These are phyloP conservation scores for Cordyceps cateniannulata DNA, from an alignment of 2,329 filamentous ascomycete species.

Conservation along the genomic window DNA sequence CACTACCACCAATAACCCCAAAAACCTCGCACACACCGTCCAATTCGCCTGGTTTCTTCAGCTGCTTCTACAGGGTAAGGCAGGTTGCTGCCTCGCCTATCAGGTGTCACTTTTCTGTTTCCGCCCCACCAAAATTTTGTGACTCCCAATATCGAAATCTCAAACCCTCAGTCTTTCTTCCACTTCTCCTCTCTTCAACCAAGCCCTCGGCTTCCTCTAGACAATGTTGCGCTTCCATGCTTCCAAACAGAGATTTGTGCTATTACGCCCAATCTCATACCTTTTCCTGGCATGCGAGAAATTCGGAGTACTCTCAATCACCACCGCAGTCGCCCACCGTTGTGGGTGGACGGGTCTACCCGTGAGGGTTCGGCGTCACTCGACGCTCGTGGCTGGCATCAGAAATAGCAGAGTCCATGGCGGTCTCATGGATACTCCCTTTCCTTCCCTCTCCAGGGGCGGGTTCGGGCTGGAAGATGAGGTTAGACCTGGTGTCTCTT, in stretches of 20 bases:
- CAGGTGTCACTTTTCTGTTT: not conserved
- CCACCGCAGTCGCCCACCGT: slow-evolving; percentile 36
- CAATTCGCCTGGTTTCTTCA: not conserved
- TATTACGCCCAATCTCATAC: slow-evolving; percentile 6
- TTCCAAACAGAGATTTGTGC: slow-evolving; percentile 16
- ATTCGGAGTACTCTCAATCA: slow-evolving; percentile 88
- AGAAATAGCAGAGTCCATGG: slow-evolving; percentile 64
- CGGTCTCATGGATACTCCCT: slow-evolving; percentile 20
- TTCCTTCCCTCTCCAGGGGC: slow-evolving; percentile 19
- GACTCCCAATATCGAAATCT: slow-evolving; percentile 12
- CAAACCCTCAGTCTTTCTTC: not conserved
- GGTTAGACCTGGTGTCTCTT: slow-evolving; percentile 44
- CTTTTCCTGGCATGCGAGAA: slow-evolving; percentile 13
- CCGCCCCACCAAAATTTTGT: slow-evolving; percentile 3
- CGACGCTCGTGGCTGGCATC: slow-evolving; percentile 75
- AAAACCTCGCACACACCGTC: too few species aligned
- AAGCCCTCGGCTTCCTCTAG: slow-evolving; percentile 15
- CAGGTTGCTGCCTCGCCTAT: slow-evolving; percentile 5
- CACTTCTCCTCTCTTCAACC: slow-evolving; percentile 14
- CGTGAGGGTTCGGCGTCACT: slow-evolving; percentile 73
- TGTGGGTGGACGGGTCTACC: slow-evolving; percentile 52
- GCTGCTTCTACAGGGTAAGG: not conserved
- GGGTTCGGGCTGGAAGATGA: slow-evolving; percentile 19
- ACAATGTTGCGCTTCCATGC: slow-evolving; percentile 19
- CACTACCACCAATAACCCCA: not conserved